phyloP scores from a whole-genome alignment of 805 yeast species.

The Suhomyces sp. region DNA sequence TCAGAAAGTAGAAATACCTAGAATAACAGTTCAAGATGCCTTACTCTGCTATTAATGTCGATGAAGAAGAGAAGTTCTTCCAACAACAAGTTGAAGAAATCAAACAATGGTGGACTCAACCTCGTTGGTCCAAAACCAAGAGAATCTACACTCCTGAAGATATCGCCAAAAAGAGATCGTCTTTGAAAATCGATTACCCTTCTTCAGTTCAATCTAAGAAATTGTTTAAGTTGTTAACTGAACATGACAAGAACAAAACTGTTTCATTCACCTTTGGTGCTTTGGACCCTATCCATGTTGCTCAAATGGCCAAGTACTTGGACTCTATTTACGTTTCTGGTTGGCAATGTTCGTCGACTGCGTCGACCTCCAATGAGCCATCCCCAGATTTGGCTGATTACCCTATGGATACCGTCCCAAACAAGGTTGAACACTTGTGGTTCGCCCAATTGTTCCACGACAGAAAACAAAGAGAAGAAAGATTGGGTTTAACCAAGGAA shows the following conservation, averaged over 20 bases:
- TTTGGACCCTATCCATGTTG: conserved; percentile 89
- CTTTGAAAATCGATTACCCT: conserved; percentile 71
- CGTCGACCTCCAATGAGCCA: conserved; percentile 96
- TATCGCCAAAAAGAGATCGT: conserved; percentile 85
- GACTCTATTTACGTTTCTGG: conserved; percentile 94
- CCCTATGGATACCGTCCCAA: conserved; percentile 98
- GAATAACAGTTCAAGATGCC: conserved; percentile 32
- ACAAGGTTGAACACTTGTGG: conserved; percentile 95
- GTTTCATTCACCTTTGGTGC: conserved; percentile 93
- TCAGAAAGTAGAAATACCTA: conserved; percentile 2
- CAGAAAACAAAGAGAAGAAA: conserved; percentile 89
- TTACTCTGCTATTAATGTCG: conserved; percentile 57
- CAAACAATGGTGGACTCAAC: conserved; percentile 88
- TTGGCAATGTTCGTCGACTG: conserved; percentile 98
- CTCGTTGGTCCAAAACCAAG: conserved; percentile 87
- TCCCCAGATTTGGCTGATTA: conserved; percentile 98
- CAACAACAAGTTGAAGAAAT: conserved; percentile 70
- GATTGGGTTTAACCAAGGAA: conserved; percentile 58
- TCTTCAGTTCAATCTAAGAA: conserved; percentile 81
- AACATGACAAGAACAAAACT: conserved; percentile 72
- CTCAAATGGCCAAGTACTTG: conserved; percentile 95
- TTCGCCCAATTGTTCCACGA: conserved; percentile 97
- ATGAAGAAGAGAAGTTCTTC: conserved; percentile 63
- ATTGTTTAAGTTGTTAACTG: conserved; percentile 63
- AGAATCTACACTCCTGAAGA: conserved; percentile 87